Conservation (phyloP, 805 yeast species). For the Teunomyces atbi region DNA sequence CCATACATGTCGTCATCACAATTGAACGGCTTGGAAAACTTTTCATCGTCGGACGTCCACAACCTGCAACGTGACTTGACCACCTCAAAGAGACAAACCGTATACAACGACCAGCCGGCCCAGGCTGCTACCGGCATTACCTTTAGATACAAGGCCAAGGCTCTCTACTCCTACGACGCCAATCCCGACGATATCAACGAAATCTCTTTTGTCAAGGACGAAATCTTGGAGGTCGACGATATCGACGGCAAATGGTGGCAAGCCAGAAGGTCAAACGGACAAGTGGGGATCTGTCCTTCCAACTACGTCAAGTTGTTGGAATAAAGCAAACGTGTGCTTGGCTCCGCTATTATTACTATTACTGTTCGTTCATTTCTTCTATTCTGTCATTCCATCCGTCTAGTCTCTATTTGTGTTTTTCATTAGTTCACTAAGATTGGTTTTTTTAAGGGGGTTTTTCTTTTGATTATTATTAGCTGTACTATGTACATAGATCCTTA, state of each 20-base stretch:
- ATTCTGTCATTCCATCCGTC: neutral
- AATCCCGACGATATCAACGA: slow-evolving; percentile 93
- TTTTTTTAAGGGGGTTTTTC: neutral
- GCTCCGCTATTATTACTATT: neutral
- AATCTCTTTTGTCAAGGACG: slow-evolving; percentile 86
- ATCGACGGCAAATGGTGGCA: slow-evolving; percentile 99
- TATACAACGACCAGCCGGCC: slow-evolving; percentile 23
- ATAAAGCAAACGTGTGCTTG: slow-evolving; percentile 7
- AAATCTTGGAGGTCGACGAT: slow-evolving; percentile 86
- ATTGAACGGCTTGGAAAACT: slow-evolving; percentile 61
- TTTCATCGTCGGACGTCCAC: slow-evolving; percentile 35
- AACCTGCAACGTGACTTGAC: slow-evolving; percentile 27
- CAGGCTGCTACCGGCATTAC: slow-evolving; percentile 22
- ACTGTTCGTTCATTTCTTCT: neutral
- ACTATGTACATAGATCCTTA: neutral
- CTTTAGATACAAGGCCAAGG: slow-evolving; percentile 83
- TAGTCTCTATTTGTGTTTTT: neutral
- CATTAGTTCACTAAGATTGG: neutral
- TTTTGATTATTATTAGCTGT: slow-evolving; percentile 2
- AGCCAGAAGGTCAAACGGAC: slow-evolving; percentile 85
- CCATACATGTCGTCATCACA: slow-evolving; percentile 53
- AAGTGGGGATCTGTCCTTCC: slow-evolving; percentile 94
- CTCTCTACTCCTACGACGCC: slow-evolving; percentile 83
- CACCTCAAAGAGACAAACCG: slow-evolving; percentile 22
- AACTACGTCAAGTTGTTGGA: slow-evolving; percentile 81